Percentiles rank a stretch among this genome's conserved stretches.
phyloP scores from a whole-genome alignment of 2,329 filamentous ascomycete genomes.

The Cladosporium sphaerospermum region DNA sequence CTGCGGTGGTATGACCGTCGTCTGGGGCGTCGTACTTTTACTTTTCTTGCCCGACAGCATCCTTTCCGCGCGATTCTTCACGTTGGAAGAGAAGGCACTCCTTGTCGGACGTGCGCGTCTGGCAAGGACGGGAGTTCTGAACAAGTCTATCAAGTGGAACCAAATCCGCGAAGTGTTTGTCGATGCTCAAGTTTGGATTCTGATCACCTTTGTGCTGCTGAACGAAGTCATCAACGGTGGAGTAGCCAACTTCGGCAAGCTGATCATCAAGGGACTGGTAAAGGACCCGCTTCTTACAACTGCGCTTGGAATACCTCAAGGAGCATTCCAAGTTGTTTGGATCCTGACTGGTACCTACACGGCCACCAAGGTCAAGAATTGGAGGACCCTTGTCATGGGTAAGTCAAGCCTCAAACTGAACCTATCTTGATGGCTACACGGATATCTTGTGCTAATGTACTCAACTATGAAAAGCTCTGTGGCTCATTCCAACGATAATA shows the following conservation, averaged over 20 bases:
- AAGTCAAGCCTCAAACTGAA: background rate
- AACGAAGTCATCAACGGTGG: constrained; percentile 52
- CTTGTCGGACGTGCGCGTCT: constrained; percentile 39
- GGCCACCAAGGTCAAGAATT: constrained; percentile 46
- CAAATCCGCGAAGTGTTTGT: constrained; percentile 52
- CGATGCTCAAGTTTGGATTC: constrained; percentile 54
- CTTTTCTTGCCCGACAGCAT: constrained; percentile 62
- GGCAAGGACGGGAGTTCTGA: constrained; percentile 42
- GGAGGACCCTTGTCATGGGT: constrained; percentile 47
- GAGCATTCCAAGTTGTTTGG: constrained; percentile 47
- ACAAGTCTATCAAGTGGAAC: constrained; percentile 44
- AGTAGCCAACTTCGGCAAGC: constrained; percentile 49
- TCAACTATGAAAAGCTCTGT: constrained; percentile 24
- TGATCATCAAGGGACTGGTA: constrained; percentile 49
- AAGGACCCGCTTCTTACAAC: constrained; percentile 42
- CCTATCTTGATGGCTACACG: background rate
- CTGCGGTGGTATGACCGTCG: constrained; percentile 56
- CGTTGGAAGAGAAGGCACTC: constrained; percentile 48
- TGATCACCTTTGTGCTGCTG: constrained; percentile 36
- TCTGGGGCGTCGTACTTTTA: constrained; percentile 57
- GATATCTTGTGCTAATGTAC: background rate
- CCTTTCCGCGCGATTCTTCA: constrained; percentile 64
- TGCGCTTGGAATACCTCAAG: constrained; percentile 47
- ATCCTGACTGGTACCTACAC: constrained; percentile 49
- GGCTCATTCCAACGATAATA: constrained; percentile 47